Conservation (phyloP, 1,284 basidiomycete genomes). For the Ceratobasidium sp. region DNA sequence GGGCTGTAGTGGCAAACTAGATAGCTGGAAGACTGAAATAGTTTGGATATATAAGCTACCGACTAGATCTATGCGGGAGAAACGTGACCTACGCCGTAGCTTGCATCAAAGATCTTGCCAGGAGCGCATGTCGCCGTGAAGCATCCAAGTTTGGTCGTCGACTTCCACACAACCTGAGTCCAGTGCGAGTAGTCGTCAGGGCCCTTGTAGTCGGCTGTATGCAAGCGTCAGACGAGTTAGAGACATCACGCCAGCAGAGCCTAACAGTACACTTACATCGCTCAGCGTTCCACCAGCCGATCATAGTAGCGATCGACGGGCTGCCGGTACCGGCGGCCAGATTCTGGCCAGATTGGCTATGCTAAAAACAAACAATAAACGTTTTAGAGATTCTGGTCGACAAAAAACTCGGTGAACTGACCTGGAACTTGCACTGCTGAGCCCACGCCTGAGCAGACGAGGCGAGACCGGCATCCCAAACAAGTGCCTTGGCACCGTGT, state of each 20-base stretch:
- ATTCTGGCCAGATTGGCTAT: conserved; percentile 69
- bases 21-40: conserved; percentile 12
- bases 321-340: conserved; percentile 67
- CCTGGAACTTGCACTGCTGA: conserved; percentile 61
- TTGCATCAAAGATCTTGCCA: conserved; percentile 19
- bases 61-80: neutral
- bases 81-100: neutral
- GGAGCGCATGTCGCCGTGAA: conserved; percentile 61
- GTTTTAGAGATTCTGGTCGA: neutral
- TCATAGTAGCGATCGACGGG: conserved; percentile 62
- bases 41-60: neutral
- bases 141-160: conserved; percentile 68
- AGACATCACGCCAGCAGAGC: neutral
- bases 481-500: conserved; percentile 62
- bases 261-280: conserved; percentile 58
- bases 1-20: conserved; percentile 34
- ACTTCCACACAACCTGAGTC: conserved; percentile 71
- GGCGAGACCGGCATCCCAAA: conserved; percentile 65
- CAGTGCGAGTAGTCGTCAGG: conserved; percentile 58
- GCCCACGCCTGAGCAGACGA: conserved; percentile 65
- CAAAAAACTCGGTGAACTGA: neutral
- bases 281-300: conserved; percentile 66
- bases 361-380: conserved; percentile 49
- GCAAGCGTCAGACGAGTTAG: neutral
- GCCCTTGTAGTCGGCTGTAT: conserved; percentile 54